phyloP scores from a whole-genome alignment of 768 basidiomycete genomes.

The Mycena leptocephala region DNA sequence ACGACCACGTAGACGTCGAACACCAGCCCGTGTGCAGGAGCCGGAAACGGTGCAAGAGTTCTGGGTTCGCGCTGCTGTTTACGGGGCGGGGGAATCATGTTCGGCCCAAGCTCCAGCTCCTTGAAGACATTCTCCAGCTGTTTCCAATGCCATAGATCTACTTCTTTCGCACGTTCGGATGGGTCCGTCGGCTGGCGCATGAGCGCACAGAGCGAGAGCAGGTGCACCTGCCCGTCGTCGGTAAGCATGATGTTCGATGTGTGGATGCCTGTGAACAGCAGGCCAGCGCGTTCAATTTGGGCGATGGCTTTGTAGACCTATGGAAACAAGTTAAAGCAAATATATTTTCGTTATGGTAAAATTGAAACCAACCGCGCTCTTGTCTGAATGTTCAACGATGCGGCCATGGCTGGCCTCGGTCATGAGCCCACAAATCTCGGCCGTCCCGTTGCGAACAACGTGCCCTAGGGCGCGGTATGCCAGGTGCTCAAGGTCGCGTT shows the following conservation, averaged over 20 bases:
- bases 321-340: background rate
- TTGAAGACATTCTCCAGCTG: slow-evolving; percentile 2
- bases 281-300: slow-evolving; percentile 21
- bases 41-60: background rate
- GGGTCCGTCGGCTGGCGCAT: background rate
- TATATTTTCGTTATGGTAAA: background rate
- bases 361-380: slow-evolving; percentile 14
- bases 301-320: slow-evolving; percentile 30
- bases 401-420: slow-evolving; percentile 36
- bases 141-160: slow-evolving; percentile 18
- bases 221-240: slow-evolving; percentile 6
- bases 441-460: slow-evolving; percentile 33
- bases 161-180: background rate
- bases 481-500: slow-evolving; percentile 19
- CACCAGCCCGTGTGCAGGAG: background rate
- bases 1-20: background rate
- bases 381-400: slow-evolving; percentile 30
- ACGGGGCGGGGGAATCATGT: background rate
- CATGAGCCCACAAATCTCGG: slow-evolving; percentile 38
- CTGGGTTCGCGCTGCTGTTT: background rate
- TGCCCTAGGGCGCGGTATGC: slow-evolving; percentile 38
- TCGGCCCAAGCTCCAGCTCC: background rate
- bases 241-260: slow-evolving; percentile 5
- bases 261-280: slow-evolving; percentile 2
- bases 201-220: background rate